phyloP scores from a whole-genome alignment of 495 filamentous ascomycete genomes.

The Rusavskia elegans region DNA sequence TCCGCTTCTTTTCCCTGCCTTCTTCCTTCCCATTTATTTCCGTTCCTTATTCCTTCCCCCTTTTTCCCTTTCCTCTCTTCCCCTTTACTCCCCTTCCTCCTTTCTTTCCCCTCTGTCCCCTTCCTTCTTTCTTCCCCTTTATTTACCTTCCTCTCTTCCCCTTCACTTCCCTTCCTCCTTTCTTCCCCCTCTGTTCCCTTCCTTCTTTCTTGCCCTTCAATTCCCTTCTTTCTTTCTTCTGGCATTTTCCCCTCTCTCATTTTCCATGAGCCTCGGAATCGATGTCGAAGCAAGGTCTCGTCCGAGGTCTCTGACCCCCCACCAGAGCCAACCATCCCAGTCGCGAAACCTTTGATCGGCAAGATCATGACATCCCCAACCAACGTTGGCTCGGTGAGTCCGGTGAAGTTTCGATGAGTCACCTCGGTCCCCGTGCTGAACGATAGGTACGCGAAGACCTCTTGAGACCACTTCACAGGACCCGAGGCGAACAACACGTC shows the following conservation, averaged over 20 bases:
- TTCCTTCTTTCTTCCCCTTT: too few species aligned
- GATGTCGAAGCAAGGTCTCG: not conserved
- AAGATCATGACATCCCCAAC: slow-evolving; percentile 25
- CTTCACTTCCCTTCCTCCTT: too few species aligned
- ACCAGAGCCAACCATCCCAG: slow-evolving; percentile 5
- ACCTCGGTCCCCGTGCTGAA: slow-evolving; percentile 10
- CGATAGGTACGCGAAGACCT: slow-evolving; percentile 19
- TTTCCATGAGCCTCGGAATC: not conserved
- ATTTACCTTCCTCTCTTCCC: too few species aligned
- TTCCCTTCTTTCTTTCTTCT: too few species aligned
- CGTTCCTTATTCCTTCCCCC: too few species aligned
- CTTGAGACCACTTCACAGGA: slow-evolving; percentile 23
- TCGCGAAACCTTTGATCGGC: slow-evolving; percentile 24
- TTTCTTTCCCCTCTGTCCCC: too few species aligned
- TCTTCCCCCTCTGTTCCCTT: too few species aligned
- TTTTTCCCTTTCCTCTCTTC: too few species aligned
- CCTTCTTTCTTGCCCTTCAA: too few species aligned
- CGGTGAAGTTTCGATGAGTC: slow-evolving; percentile 13
- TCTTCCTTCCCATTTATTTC: too few species aligned
- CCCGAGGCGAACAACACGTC: slow-evolving; percentile 24
- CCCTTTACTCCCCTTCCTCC: too few species aligned
- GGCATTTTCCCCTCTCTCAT: not conserved
- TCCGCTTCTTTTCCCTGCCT: too few species aligned
- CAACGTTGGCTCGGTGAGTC: slow-evolving; percentile 18
- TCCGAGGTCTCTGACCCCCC: not conserved